These are phyloP conservation scores for Tuber calosporum DNA, from an alignment of 495 filamentous ascomycete species.

Conservation along the genomic window DNA sequence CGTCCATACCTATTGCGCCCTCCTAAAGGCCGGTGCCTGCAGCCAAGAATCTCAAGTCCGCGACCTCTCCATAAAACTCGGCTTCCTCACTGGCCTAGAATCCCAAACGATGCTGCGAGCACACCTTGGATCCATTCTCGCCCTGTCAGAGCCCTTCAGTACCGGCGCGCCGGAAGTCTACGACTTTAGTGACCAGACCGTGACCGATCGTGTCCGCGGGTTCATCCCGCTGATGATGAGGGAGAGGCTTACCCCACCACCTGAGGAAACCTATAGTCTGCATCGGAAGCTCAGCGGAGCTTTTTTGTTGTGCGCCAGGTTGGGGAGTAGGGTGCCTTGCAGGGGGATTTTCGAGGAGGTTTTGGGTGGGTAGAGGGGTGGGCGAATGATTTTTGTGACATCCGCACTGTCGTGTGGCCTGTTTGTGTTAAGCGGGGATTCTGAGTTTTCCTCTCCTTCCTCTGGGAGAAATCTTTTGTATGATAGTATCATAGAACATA, in stretches of 20 bases:
- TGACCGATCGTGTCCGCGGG: slow-evolving; percentile 79
- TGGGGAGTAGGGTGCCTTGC: slow-evolving; percentile 76
- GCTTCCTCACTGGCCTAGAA: slow-evolving; percentile 88
- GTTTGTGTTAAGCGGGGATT: not conserved
- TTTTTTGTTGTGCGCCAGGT: slow-evolving; percentile 79
- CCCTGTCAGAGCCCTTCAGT: slow-evolving; percentile 86
- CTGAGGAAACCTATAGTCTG: slow-evolving; percentile 94
- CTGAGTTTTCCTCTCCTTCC: not conserved
- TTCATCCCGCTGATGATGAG: slow-evolving; percentile 88
- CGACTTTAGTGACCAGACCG: slow-evolving; percentile 88
- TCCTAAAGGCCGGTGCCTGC: slow-evolving; percentile 69
- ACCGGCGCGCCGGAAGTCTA: slow-evolving; percentile 70
- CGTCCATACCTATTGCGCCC: slow-evolving; percentile 65
- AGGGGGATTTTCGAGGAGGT: slow-evolving; percentile 70
- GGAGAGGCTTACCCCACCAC: slow-evolving; percentile 80
- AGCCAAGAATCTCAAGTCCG: slow-evolving; percentile 57
- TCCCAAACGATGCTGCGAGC: slow-evolving; percentile 75
- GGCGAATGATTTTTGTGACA: not conserved
- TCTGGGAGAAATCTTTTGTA: not conserved
- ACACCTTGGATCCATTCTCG: slow-evolving; percentile 71
- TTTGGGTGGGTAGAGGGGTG: slow-evolving; percentile 16
- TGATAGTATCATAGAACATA: not conserved
- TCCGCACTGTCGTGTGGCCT: not conserved
- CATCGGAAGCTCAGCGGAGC: slow-evolving; percentile 95
- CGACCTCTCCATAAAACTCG: slow-evolving; percentile 67